phyloP scores from a whole-genome alignment of 176 grass and related monocot species.

The Miscanthus lutarioriparius region DNA sequence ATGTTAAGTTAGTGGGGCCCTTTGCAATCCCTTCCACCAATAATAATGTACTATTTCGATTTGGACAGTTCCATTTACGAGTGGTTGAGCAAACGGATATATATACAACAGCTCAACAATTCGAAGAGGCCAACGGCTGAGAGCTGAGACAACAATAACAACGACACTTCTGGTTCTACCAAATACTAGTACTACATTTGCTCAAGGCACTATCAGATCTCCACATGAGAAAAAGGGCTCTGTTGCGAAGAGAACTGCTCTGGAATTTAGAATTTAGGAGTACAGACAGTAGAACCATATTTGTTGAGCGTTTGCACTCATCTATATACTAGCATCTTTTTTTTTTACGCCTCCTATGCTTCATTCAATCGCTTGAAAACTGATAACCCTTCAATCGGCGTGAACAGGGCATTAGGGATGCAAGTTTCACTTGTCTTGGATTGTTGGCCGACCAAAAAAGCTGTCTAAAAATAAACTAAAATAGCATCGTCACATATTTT shows the following conservation, averaged over 20 bases:
- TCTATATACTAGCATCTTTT: no score
- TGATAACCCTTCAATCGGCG: no score
- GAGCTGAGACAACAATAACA: neutral
- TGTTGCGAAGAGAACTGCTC: neutral
- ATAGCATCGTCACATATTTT: no score
- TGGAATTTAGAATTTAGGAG: neutral
- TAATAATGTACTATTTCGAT: neutral
- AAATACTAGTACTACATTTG: neutral
- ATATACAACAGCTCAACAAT: neutral
- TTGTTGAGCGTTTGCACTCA: no score
- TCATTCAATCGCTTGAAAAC: no score
- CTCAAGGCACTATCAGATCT: neutral
- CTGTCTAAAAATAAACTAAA: no score
- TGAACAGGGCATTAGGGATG: no score
- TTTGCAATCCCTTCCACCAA: neutral
- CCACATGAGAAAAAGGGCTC: no score
- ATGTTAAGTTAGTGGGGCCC: neutral
- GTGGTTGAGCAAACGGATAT: conserved; percentile 14
- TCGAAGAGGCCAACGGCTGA: neutral
- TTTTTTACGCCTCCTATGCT: no score
- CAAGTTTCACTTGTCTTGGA: no score
- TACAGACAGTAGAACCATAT: neutral
- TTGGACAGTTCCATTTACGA: conserved; percentile 17
- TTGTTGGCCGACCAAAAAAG: no score
- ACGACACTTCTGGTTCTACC: neutral